A percentile compares a stretch with the other conserved stretches of the same genome.
Conservation (phyloP, 2,329 filamentous ascomycete genomes). For the Metarhizium robertsii region DNA sequence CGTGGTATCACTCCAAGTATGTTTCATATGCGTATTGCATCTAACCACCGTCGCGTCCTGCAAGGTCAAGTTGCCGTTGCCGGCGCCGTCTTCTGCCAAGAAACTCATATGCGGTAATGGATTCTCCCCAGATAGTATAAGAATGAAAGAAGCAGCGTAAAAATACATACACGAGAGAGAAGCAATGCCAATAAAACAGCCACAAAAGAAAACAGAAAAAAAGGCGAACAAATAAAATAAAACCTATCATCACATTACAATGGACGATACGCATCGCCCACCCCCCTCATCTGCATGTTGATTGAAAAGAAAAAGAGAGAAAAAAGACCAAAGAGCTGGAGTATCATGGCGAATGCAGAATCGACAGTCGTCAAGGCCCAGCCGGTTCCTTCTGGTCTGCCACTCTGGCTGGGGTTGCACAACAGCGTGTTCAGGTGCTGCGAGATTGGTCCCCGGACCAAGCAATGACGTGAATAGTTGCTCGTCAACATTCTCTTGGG, state of each 20-base stretch:
- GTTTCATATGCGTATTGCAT: not conserved
- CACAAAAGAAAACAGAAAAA: not conserved
- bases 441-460: not conserved
- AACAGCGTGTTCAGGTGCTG: not conserved
- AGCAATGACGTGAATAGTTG: not conserved
- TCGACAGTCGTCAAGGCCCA: not conserved
- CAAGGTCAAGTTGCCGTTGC: conserved; percentile 1
- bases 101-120: not conserved
- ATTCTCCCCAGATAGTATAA: not conserved
- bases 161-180: not conserved
- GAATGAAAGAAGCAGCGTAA: not conserved
- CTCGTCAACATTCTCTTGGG: not conserved
- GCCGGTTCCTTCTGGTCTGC: not conserved
- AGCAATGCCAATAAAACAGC: not conserved
- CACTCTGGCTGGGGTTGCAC: not conserved
- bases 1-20: not conserved
- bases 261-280: not conserved
- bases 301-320: not conserved
- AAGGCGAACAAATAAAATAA: not conserved
- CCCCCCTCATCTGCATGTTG: not conserved
- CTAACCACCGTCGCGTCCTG: not conserved
- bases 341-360: not conserved
- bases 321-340: not conserved
- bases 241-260: not conserved
- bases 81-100: not conserved